Base-by-base conservation (phyloP, 1,284 basidiomycete genomes). In the Ustilago esculenta region DNA sequence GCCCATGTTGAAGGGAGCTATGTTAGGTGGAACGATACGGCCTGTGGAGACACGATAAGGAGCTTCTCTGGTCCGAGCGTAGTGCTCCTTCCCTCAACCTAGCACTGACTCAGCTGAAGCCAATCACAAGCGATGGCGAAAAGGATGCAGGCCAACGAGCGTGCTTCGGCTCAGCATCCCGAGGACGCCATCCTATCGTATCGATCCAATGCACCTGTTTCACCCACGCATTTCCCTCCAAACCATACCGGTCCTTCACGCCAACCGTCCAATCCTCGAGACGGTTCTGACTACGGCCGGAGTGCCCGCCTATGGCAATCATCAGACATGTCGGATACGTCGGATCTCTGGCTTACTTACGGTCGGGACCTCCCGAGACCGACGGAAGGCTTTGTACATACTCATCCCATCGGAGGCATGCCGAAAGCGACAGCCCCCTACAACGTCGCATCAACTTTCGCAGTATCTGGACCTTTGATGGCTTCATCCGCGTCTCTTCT, bases 231-330 rank as follows among this genome's bases (percentile, higher is more conserved):
- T 23, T 33, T 39, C 3, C 18, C 49, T 20, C 15, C 40, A 17
- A 37, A 29, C 10, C 46, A 50, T 20, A 50, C 61, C 12, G 61
- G 55, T 10, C 55, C 55, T 33, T 65, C 61, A 7, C 54, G 47
- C 10, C 44, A 58, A 10, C 41, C 61, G 15, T 43, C 32, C 37
- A 46, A 53, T 25, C 41, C 46, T 36, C 50, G 37, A 15, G 29
- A 48, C n/a, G 33, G 32, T 15, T 12, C 33, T 37, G 41, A 58
- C 10, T 29, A 42, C 11, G 46, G 34, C n/a, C 58, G 61, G 55
- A 41, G 12, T 18, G 18, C 42, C 17, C 50, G 41, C 14, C 32
- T 42, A 24, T 30, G 37, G 32, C 45, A 36, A 21, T 33, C 45
- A 2, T 9, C 34, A 5, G 52, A 46, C 11, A n/a, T 25, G 23